Base-by-base conservation (phyloP, 192 early-diverging fungal species). In the Thoreauomyces humboldtii region DNA sequence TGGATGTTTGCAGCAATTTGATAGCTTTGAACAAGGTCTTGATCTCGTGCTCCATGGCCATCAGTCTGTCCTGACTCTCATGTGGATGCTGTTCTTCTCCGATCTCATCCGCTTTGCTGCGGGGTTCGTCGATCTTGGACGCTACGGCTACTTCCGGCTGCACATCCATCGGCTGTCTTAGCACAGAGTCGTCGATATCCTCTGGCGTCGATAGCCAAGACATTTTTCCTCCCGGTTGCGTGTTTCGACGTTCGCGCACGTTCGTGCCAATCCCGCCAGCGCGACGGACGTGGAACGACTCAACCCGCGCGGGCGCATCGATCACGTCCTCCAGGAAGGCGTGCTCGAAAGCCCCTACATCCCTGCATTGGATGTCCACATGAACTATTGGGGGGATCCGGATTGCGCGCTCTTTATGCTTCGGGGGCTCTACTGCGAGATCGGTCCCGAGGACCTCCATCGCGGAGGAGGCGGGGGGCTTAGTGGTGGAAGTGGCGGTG, bases 311-410 rank as follows among this genome's bases (percentile, higher is more conserved):
- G 88, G 88, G 6, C 59, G 88, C 9, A 63, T 89, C 0, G 88
- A 89, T 61, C 89, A 76, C 63, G 77, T 70, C 21, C 42, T 89
- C 12, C 88, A 89, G 63, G 87, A 84, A 69, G 79, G 83, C 6
- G 65, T 89, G 29, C 64, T 89, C 25, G 87, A 89, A 58, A 88
- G 87, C 50, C 78, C 85, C n/a, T 87, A 89, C 45, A 56, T 89
- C 33, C 73, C 71, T 15, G 84, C 86, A n/a, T 71, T 89, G 42
- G 79, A 72, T 34, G 81, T 75, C 2, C 87, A 89, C 69, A 84
- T 88, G 73, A 77, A 76, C 29, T 89, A 89, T 61, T 89, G 87
- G 87, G 61, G 65, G 28, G 88, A 89, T 66, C 66, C 66, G 19
- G 86, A 88, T 61, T 75, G 80, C 7, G 77, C 84, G 17, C 60